These are phyloP conservation scores for Beauveria asiatica DNA, from an alignment of 2,329 filamentous ascomycete genomes.

Conservation along the genomic window DNA sequence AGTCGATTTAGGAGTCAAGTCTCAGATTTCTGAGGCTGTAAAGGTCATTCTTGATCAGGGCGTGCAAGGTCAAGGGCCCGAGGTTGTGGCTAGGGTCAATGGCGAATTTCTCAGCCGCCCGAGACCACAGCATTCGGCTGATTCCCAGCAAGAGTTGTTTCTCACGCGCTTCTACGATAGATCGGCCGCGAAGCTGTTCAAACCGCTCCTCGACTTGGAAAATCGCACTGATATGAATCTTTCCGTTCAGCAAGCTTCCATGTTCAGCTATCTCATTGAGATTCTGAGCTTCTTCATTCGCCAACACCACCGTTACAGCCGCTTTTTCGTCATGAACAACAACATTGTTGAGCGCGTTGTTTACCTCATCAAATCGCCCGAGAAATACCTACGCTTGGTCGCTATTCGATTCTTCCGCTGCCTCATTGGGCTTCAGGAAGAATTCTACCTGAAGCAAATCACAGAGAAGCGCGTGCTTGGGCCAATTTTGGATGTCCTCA, in stretches of 20 bases:
- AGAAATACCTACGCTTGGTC: constrained; percentile 88
- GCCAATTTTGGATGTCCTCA: constrained; percentile 75
- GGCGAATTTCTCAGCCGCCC: constrained; percentile 60
- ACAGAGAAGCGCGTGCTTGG: constrained; percentile 74
- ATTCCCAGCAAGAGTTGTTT: constrained; percentile 76
- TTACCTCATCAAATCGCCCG: constrained; percentile 71
- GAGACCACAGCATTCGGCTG: constrained; percentile 42
- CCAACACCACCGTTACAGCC: constrained; percentile 77
- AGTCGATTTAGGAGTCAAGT: constrained; percentile 87
- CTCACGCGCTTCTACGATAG: constrained; percentile 83
- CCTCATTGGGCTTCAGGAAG: constrained; percentile 75
- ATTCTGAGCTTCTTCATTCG: constrained; percentile 90
- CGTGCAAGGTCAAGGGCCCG: constrained; percentile 36
- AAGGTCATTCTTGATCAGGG: constrained; percentile 82
- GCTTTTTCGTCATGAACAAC: constrained; percentile 77
- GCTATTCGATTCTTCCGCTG: constrained; percentile 91
- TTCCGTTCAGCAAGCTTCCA: constrained; percentile 73
- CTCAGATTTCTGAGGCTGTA: constrained; percentile 89
- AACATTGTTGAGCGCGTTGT: constrained; percentile 70
- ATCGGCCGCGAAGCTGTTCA: constrained; percentile 77
- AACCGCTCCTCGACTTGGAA: constrained; percentile 75
- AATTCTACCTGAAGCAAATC: constrained; percentile 82
- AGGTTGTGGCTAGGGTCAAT: constrained; percentile 54
- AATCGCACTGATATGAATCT: constrained; percentile 60
- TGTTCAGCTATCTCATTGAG: constrained; percentile 86